Percentiles rank a stretch among this genome's conserved stretches.
These are phyloP conservation scores for Sapria himalayana DNA, from an alignment of 345 rosid species.

Conservation along the genomic window DNA sequence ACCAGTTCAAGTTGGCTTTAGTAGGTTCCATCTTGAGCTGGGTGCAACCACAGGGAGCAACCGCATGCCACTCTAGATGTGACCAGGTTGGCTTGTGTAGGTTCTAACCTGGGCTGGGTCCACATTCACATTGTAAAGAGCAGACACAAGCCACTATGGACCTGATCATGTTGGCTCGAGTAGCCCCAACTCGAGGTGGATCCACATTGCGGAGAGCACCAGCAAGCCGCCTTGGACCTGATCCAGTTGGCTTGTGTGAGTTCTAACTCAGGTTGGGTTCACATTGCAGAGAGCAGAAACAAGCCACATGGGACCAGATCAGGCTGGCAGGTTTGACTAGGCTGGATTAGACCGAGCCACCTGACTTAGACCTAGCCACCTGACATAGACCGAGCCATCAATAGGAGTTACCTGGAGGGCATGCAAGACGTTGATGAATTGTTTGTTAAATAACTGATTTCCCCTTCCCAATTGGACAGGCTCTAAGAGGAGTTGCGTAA, in stretches of 20 bases:
- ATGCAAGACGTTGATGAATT: constrained; percentile 46
- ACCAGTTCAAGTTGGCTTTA: too few relatives aligned
- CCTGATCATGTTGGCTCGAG: too few relatives aligned
- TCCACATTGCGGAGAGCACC: too few relatives aligned
- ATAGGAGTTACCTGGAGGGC: constrained; percentile 56
- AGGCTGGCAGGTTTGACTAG: background rate
- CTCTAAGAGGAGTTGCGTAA: constrained; percentile 21
- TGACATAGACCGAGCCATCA: background rate
- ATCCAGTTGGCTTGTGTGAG: too few relatives aligned
- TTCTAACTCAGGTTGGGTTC: background rate
- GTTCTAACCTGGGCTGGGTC: too few relatives aligned
- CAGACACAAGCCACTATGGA: too few relatives aligned
- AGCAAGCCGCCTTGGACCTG: too few relatives aligned
- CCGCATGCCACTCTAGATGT: too few relatives aligned
- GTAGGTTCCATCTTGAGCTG: too few relatives aligned
- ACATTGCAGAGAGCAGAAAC: background rate
- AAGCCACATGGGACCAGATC: background rate
- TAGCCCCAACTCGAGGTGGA: background rate
- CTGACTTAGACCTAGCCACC: background rate
- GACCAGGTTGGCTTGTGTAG: too few relatives aligned
- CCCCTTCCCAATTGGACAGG: constrained; percentile 40
- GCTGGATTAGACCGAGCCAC: background rate
- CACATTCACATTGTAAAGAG: too few relatives aligned
- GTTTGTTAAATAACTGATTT: constrained; percentile 18
- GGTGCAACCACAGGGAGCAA: too few relatives aligned